These are phyloP conservation scores for Syzygium aqueum DNA, from an alignment of 345 rosid species.

Conservation along the genomic window DNA sequence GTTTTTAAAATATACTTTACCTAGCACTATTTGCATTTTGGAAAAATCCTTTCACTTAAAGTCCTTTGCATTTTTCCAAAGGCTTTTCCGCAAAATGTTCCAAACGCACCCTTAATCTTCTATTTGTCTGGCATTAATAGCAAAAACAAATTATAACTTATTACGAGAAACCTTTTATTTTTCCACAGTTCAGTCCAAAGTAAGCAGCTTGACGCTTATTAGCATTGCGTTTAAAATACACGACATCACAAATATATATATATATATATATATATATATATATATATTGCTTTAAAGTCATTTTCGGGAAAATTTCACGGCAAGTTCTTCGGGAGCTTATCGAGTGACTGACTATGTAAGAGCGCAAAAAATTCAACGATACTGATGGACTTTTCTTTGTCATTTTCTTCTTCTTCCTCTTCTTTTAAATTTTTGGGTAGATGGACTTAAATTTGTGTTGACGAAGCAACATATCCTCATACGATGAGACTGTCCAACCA, in stretches of 20 bases:
- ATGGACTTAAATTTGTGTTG: background rate
- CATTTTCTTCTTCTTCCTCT: background rate
- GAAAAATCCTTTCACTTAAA: no score
- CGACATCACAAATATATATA: background rate
- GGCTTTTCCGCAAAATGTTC: no score
- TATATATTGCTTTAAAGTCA: no score
- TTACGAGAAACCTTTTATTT: background rate
- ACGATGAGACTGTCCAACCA: background rate
- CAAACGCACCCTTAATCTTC: background rate
- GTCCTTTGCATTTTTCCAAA: no score
- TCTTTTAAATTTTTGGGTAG: background rate
- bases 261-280: no score
- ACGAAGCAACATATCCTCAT: background rate
- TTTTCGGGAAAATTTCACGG: no score
- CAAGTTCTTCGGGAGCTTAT: no score
- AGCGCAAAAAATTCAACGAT: background rate
- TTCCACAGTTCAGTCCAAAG: fast-evolving
- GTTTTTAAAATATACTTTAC: no score
- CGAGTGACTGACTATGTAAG: background rate
- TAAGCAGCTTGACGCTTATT: background rate
- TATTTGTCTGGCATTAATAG: background rate
- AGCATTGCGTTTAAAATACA: background rate
- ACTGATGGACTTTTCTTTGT: background rate
- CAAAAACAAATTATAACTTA: background rate
- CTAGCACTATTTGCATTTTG: no score